phyloP scores from a whole-genome alignment of 2,329 filamentous ascomycete species.

The Penicillium sp. region DNA sequence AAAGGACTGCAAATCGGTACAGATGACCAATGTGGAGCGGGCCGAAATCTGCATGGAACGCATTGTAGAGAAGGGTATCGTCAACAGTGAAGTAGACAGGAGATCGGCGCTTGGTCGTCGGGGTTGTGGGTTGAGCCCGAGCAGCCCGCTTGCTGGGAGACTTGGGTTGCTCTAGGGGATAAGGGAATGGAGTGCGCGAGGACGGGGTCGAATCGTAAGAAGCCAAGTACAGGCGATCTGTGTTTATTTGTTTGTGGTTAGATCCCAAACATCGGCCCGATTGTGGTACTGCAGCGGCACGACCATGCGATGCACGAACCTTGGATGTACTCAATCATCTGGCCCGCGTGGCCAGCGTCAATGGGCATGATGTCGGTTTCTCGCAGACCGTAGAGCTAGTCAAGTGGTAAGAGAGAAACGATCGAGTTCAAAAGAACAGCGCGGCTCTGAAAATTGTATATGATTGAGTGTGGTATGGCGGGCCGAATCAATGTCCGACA shows the following conservation, averaged over 20 bases:
- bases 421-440: constrained; percentile 10
- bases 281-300: constrained; percentile 40
- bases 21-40: constrained; percentile 96
- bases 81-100: constrained; percentile 97
- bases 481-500: constrained; percentile 19
- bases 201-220: constrained; percentile 84
- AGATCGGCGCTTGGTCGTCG: constrained; percentile 56
- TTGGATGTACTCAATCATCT: constrained; percentile 95
- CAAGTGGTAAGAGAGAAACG: constrained; percentile 6
- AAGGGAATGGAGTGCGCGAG: constrained; percentile 83
- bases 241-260: constrained; percentile 21
- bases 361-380: constrained; percentile 49
- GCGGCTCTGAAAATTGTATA: constrained; percentile 4
- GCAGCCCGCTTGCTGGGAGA: constrained; percentile 70
- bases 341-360: constrained; percentile 69
- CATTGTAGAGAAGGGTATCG: constrained; percentile 90
- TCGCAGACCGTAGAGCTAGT: constrained; percentile 3
- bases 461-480: constrained; percentile 8
- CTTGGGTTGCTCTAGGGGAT: constrained; percentile 61
- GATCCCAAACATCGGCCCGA: constrained; percentile 6
- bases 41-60: constrained; percentile 97
- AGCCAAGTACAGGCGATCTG: constrained; percentile 92
- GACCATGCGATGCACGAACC: constrained; percentile 60
- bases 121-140: constrained; percentile 63
- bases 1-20: constrained; percentile 92